Evolutionary conservation across 2,329 filamentous ascomycete genomes (phyloP), one percentile per base, ranked within the genome.

Genomic region (Parascedosporium putredinis): DNA sequence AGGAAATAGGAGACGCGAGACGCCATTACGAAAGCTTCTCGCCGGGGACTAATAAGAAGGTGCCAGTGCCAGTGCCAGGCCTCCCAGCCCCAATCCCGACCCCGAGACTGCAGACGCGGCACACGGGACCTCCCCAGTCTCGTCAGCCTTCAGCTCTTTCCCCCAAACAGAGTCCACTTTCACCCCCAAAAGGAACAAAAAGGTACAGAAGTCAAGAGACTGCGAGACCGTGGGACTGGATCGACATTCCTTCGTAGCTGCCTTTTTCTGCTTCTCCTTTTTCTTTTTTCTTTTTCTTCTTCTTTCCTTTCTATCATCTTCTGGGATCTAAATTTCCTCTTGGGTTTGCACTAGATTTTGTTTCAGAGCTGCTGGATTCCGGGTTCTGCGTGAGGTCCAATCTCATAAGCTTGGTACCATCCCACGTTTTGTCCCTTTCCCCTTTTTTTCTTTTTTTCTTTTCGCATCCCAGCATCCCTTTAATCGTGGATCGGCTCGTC

Each of bases 281-380:
- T 47, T 8, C 14, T 18, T 22, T 38, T 38, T 33, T 16, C 10
- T 31, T 31, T 51, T 29, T 53, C 36, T 10, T 52, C 23, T 52
- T 51, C 53, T 49, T 5, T 36, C 43, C 50, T 31, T n/a, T 24
- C 46, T 51, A 8, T 45, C 36, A 29, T 33, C 34, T 38, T 25
- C 47, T 40, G 44, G 27, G 16, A 27, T 47, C 22, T 16, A 20
- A 20, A 22, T 42, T 42, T 16, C 12, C 23, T 10, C 23, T 10
- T 20, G 5, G 16, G 38, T 42, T n/a, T n/a, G n/a, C n/a, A n/a
- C n/a, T n/a, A n/a, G n/a, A n/a, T n/a, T n/a, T n/a, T n/a, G n/a
- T n/a, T n/a, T n/a, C n/a, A n/a, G n/a, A n/a, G n/a, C n/a, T n/a
- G n/a, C n/a, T n/a, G n/a, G n/a, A n/a, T n/a, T n/a, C n/a, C n/a